Percentiles rank a stretch among this genome's conserved stretches.
Evolutionary conservation across 148 eudicot species (phyloP).

Genomic region (Heliosperma pusillum): DNA sequence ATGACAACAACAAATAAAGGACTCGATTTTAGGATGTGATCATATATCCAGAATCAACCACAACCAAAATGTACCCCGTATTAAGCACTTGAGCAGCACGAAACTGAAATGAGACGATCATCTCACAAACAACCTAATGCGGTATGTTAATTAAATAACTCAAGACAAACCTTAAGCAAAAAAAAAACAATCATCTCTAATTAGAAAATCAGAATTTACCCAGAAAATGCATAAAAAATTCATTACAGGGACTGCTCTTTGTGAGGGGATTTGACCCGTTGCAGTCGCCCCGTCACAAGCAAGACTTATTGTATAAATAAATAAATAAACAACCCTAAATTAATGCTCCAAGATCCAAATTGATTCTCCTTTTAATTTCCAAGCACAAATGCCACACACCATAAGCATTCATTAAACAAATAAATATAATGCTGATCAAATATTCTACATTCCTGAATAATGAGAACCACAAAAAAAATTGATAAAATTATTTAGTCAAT

Average conservation of each 20-base stretch:
- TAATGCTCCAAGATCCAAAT: conserved; percentile 16
- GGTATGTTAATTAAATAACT: not conserved
- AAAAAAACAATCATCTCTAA: not conserved
- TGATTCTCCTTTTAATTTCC: conserved; percentile 5
- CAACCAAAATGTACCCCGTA: not conserved
- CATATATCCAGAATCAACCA: not conserved
- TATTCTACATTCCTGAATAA: conserved; percentile 3
- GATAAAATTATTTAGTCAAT: not conserved
- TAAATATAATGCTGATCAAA: conserved; percentile 5
- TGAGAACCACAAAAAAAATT: not conserved
- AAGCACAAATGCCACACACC: conserved; percentile 10
- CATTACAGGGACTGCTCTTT: not conserved
- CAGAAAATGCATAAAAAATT: not conserved
- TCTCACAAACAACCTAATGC: not conserved
- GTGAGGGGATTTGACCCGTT: no score
- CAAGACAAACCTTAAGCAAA: not conserved
- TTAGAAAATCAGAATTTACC: not conserved
- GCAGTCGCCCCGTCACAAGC: no score
- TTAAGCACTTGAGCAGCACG: not conserved
- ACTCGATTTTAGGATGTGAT: not conserved
- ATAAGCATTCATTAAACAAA: conserved; percentile 1
- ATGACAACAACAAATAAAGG: not conserved
- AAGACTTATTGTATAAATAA: no score
- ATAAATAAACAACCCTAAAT: not conserved
- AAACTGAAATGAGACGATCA: not conserved